phyloP scores from a whole-genome alignment of 305 asterid species.

The Nicotiana rustica region DNA sequence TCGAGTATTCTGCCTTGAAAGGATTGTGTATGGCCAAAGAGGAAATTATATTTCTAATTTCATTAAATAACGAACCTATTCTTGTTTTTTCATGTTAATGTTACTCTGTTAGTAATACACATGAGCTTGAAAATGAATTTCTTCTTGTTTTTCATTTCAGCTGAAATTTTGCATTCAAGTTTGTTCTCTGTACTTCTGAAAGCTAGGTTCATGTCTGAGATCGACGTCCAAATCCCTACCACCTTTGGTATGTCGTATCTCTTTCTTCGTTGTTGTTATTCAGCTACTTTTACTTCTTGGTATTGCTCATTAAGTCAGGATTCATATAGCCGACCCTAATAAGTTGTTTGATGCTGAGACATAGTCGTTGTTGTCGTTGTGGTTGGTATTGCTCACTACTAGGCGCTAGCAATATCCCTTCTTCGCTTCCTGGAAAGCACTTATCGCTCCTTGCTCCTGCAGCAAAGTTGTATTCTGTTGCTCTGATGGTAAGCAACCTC shows the following conservation, averaged over 20 bases:
- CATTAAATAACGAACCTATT: neutral
- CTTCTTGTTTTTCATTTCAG: neutral
- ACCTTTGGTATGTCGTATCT: slow-evolving; percentile 65
- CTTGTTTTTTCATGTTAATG: neutral
- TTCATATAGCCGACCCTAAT: too few relatives aligned
- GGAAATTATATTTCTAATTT: neutral
- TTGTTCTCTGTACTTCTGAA: slow-evolving; percentile 37
- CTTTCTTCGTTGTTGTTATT: neutral
- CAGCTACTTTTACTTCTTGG: neutral
- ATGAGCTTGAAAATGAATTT: neutral
- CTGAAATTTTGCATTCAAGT: slow-evolving; percentile 29
- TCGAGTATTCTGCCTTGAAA: neutral
- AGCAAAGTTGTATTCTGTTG: neutral
- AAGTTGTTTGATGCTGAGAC: too few relatives aligned
- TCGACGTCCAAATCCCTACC: slow-evolving; percentile 72
- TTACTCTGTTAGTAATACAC: neutral
- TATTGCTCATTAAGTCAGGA: neutral
- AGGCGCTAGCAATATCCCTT: neutral
- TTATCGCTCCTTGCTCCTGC: too few relatives aligned
- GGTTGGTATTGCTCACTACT: too few relatives aligned
- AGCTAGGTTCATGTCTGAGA: slow-evolving; percentile 87
- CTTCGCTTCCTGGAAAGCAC: too few relatives aligned
- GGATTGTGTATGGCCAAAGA: neutral
- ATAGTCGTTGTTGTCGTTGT: too few relatives aligned
- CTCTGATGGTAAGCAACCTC: too few relatives aligned